Base-by-base conservation (phyloP, 345 rosid species). In the Euphorbia pulcherrima region DNA sequence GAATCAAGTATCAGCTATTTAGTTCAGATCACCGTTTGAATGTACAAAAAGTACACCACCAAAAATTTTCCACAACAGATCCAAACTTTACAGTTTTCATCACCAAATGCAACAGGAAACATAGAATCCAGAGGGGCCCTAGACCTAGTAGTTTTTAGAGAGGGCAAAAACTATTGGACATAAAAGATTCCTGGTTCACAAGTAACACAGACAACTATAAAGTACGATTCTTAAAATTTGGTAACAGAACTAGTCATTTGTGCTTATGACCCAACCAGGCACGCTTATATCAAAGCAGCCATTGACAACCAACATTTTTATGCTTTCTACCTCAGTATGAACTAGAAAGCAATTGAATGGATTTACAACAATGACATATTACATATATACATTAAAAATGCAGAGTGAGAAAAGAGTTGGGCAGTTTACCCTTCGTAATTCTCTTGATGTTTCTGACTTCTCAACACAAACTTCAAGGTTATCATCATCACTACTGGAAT, bases 371-470 rank as follows among this genome's bases (percentile, higher is more conserved):
- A 16, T 17, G 8, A 24, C 8, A 69, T n/a, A n/a, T n/a, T n/a
- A 44, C 12, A 6, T 29, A 33, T 40, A 8, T 46, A 39, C 26
- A 62, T 35, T 28, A 24, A 57, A 62, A 53, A 1, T 6, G 61
- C 26, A 65, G 59, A 35, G 50, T 30, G 71, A 17, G 51, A 29
- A 39, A 21, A 17, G 50, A 52, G 33, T 28, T n/a, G 37, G 56
- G 55, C 89, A 84, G 51, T 87, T 85, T 81, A 93, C 97, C 87
- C 86, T 84, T 64, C 88, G 90, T 72, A 80, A 71, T 69, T 68
- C 81, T 71, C 79, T 81, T 60, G 60, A 75, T 28, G 57, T 41
- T 54, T 79, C 44, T 6, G 68, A 71, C 66, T 73, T 78, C 72
- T 73, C 68, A 24, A n/a, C 65, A 64, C 64, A 37, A 58, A 47